Conservation (phyloP, 2,329 filamentous ascomycete species). For the Calonectria fujianensis region DNA sequence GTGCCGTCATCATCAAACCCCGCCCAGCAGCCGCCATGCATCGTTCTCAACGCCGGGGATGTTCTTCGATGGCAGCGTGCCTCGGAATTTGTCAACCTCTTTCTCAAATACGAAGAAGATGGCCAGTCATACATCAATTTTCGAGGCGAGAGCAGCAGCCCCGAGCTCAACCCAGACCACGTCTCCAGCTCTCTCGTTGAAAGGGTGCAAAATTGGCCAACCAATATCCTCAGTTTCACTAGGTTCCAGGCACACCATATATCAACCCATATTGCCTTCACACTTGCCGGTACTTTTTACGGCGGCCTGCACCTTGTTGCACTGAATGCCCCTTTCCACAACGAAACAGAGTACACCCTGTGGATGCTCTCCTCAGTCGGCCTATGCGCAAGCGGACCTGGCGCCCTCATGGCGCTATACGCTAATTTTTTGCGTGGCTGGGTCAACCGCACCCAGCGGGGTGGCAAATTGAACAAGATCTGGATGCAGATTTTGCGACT, state of each 20-base stretch:
- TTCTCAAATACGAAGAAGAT: neutral
- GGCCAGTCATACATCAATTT: neutral
- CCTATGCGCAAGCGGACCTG: slow-evolving; percentile 1
- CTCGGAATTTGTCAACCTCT: neutral
- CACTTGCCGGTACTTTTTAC: neutral
- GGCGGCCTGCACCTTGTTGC: neutral
- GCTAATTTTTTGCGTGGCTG: neutral
- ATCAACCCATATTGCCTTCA: neutral
- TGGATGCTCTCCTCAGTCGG: neutral
- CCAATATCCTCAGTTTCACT: slow-evolving; percentile 7
- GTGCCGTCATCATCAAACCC: neutral
- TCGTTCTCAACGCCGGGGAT: neutral
- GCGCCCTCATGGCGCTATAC: neutral
- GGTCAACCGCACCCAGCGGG: neutral
- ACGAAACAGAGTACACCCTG: neutral
- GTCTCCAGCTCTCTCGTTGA: neutral
- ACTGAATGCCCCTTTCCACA: neutral
- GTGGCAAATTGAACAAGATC: neutral
- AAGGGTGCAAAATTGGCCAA: slow-evolving; percentile 8
- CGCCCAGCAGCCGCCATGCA: neutral
- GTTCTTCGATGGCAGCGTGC: slow-evolving; percentile 5
- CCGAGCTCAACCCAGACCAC: slow-evolving; percentile 3
- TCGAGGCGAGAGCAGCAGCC: neutral
- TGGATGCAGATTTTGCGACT: neutral
- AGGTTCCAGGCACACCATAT: neutral